Evolutionary conservation across 192 early-diverging fungal genomes (phyloP).

Genomic region (Cetraspora pellucida): DNA sequence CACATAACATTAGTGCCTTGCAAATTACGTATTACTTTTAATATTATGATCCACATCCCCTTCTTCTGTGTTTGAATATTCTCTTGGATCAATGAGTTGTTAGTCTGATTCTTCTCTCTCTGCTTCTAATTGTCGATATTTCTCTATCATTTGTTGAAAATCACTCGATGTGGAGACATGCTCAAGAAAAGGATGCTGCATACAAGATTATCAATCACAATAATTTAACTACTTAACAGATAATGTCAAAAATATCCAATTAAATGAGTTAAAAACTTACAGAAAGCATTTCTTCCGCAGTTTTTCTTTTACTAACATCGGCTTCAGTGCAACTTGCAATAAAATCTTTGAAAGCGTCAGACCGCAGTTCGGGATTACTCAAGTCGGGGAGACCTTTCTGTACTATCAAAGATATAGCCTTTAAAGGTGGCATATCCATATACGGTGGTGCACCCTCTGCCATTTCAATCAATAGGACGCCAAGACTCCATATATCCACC

Average conservation of each 20-base stretch:
- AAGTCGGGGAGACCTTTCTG: conserved; percentile 83
- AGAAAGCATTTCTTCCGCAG: conserved; percentile 69
- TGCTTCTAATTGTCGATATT: not conserved
- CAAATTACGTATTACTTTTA: no score
- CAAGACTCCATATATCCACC: conserved; percentile 94
- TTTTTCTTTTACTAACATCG: conserved; percentile 69
- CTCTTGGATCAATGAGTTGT: no score
- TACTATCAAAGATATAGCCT: conserved; percentile 84
- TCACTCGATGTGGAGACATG: conserved; percentile 3
- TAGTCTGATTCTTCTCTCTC: not conserved
- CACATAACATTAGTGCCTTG: no score
- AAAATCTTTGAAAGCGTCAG: conserved; percentile 77
- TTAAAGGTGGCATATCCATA: conserved; percentile 79
- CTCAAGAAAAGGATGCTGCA: conserved; percentile 52
- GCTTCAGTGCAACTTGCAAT: conserved; percentile 70
- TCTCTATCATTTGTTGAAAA: conserved; percentile 5
- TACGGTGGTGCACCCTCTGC: conserved; percentile 94
- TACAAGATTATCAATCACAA: not conserved
- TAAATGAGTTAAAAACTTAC: conserved; percentile 31
- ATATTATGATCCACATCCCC: no score
- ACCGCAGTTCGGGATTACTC: conserved; percentile 72
- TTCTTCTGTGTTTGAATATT: no score
- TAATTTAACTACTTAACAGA: conserved; percentile 64
- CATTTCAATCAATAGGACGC: conserved; percentile 94
- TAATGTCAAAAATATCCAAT: conserved; percentile 37